Evolutionary conservation across 805 yeast species (phyloP).

Genomic region (Candida wancherniae): DNA sequence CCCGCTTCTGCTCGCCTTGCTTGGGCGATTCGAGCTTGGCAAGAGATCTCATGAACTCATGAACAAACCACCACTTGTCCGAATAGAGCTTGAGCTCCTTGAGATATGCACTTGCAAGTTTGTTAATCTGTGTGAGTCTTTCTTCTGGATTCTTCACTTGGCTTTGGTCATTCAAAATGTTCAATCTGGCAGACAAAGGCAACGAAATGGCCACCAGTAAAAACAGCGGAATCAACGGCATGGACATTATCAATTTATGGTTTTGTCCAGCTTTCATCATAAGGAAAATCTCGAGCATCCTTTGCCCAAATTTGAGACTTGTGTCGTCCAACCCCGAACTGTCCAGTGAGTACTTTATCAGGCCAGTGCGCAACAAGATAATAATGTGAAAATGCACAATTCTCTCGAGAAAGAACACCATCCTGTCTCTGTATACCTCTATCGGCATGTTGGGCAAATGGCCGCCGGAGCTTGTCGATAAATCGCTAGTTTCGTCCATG

Average conservation of each 20-base stretch:
- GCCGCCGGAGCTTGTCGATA: not conserved
- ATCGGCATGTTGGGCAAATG: constrained; percentile 12
- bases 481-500: not conserved
- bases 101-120: constrained; percentile 5
- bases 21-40: constrained; percentile 4
- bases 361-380: constrained; percentile 14
- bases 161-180: constrained; percentile 5
- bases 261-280: constrained; percentile 11
- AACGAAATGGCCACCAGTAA: constrained; percentile 15
- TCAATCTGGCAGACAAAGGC: constrained; percentile 12
- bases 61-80: constrained; percentile 16
- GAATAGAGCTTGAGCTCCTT: constrained; percentile 10
- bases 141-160: not conserved
- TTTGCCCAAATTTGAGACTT: constrained; percentile 9
- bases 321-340: constrained; percentile 7
- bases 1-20: too few species aligned
- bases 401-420: constrained; percentile 12
- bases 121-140: constrained; percentile 2
- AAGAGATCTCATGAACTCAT: constrained; percentile 11
- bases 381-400: constrained; percentile 12
- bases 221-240: constrained; percentile 17
- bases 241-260: constrained; percentile 12
- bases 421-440: constrained; percentile 11
- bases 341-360: constrained; percentile 9
- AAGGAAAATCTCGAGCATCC: constrained; percentile 8